Percentiles rank a stretch among this genome's conserved stretches.
phyloP scores from a whole-genome alignment of 164 flowering plant species.

The Berberis vulgaris region DNA sequence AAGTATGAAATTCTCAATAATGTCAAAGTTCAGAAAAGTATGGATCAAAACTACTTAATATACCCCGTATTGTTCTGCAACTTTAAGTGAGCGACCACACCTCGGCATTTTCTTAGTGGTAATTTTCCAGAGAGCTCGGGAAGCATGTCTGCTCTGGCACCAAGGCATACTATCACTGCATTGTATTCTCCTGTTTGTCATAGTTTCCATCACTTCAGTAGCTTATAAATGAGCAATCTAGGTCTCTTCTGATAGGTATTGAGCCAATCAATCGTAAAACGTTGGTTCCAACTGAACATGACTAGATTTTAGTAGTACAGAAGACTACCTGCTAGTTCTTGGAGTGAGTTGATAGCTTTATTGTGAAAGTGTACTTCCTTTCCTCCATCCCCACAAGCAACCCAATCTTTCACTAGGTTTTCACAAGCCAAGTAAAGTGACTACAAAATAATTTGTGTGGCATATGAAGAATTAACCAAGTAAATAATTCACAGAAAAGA shows the following conservation, averaged over 20 bases:
- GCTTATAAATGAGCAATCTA: not conserved
- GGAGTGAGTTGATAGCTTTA: slow-evolving; percentile 39
- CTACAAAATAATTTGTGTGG: slow-evolving; percentile 25
- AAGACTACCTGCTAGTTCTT: slow-evolving; percentile 52
- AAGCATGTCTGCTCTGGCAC: slow-evolving; percentile 67
- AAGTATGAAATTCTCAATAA: not conserved
- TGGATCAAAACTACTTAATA: not conserved
- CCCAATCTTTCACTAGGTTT: slow-evolving; percentile 30
- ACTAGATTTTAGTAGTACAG: not conserved
- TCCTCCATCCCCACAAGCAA: slow-evolving; percentile 22
- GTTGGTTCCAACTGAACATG: not conserved
- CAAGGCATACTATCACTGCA: slow-evolving; percentile 69
- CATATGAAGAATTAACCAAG: slow-evolving; percentile 2
- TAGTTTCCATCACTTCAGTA: slow-evolving; percentile 3
- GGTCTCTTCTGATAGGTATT: not conserved
- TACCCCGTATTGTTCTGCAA: slow-evolving; percentile 47
- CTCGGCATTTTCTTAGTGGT: slow-evolving; percentile 89
- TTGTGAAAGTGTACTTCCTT: slow-evolving; percentile 46
- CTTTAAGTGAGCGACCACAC: slow-evolving; percentile 60
- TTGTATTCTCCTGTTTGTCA: slow-evolving; percentile 50
- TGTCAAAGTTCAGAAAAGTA: not conserved
- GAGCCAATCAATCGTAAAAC: not conserved
- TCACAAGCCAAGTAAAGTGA: slow-evolving; percentile 79
- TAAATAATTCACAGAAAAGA: not conserved
- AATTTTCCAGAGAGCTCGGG: slow-evolving; percentile 70